These are phyloP conservation scores for Penicillium sp. DNA, from an alignment of 2,329 filamentous ascomycete species.

Conservation along the genomic window DNA sequence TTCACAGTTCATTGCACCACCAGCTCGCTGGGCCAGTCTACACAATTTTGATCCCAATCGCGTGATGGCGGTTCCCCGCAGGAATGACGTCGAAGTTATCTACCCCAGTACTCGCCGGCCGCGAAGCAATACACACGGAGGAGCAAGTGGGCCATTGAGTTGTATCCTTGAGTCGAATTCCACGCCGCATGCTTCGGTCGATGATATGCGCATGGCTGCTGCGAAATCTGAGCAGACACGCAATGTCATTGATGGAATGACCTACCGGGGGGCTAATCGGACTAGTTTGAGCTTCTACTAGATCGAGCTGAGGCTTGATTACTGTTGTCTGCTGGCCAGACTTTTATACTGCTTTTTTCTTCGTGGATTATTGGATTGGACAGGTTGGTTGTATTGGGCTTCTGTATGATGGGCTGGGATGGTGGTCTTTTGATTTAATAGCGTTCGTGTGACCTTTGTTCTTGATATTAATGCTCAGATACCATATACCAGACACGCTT, in stretches of 20 bases:
- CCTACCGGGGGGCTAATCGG: slow-evolving; percentile 33
- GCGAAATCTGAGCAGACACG: background rate
- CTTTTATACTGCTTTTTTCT: slow-evolving; percentile 2
- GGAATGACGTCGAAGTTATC: slow-evolving; percentile 35
- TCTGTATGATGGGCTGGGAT: background rate
- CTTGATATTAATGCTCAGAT: background rate
- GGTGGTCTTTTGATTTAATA: background rate
- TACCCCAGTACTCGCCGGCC: slow-evolving; percentile 37
- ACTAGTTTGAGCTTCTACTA: slow-evolving; percentile 28
- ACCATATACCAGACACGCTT: background rate
- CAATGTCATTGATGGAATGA: slow-evolving; percentile 23
- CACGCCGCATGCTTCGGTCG: slow-evolving; percentile 24
- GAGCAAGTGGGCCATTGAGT: slow-evolving; percentile 25
- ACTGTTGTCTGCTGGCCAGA: slow-evolving; percentile 26
- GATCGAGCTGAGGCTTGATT: background rate
- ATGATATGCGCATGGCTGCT: slow-evolving; percentile 17
- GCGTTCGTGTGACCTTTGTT: background rate
- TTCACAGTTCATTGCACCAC: slow-evolving; percentile 16
- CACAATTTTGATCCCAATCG: slow-evolving; percentile 21
- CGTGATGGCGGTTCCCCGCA: slow-evolving; percentile 24
- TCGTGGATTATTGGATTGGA: slow-evolving; percentile 2
- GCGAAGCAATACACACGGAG: slow-evolving; percentile 35
- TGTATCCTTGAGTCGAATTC: slow-evolving; percentile 31
- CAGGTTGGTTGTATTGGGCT: slow-evolving; percentile 2
- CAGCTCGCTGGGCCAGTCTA: slow-evolving; percentile 23